Base-by-base conservation (phyloP, 768 basidiomycete genomes). In the Gautieria morchelliformis region DNA sequence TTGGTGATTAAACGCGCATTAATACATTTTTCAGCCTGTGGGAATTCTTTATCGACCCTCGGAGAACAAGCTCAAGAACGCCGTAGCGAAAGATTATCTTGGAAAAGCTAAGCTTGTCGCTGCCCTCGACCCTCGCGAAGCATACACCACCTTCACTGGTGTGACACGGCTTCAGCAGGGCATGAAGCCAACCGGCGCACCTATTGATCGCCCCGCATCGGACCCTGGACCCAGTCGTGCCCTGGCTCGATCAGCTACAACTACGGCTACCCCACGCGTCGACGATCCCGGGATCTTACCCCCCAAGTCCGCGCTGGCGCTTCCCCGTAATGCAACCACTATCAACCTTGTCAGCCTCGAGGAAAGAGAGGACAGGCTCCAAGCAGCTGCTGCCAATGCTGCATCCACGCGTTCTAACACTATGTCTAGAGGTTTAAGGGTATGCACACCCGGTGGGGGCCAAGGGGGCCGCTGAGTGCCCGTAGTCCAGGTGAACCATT, bases 71-170 rank as follows among this genome's bases (percentile, higher is more conserved):
- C 72, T 96, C 59, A 87, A 87, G 71, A 96, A 96, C 70, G 79
- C 89, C 19, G 81, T 82, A 61, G 74, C 80, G 20, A 89, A 89
- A 63, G 89, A 96, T 69, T 98, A 94, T 70, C 78, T 96, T 72
- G 94, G 94, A 49, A 91, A 91, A 69, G 92, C 94, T 19, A 88
- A 81, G 78, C 76, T 97, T 33, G 84, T 97, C 45, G 93, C 93
- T 17, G 82, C 92, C 0, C 81, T 82, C 48, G 89, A 93, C 64
- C 70, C 81, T 10, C 75, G 68, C 40, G 93, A 97, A 63, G 80
- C 83, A 1, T 89, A 82, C 64, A 88, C 88, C 11, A 81, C 83
- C 15, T 96, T 96, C 68, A 81, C 84, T 0, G 93, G 93, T 22
- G 75, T 78, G 30, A 84, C 83, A 15, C 83, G 85, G 33, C 72